Evolutionary conservation across 176 grass and related monocot genomes (phyloP).

Genomic region (Dactylis glomerata): DNA sequence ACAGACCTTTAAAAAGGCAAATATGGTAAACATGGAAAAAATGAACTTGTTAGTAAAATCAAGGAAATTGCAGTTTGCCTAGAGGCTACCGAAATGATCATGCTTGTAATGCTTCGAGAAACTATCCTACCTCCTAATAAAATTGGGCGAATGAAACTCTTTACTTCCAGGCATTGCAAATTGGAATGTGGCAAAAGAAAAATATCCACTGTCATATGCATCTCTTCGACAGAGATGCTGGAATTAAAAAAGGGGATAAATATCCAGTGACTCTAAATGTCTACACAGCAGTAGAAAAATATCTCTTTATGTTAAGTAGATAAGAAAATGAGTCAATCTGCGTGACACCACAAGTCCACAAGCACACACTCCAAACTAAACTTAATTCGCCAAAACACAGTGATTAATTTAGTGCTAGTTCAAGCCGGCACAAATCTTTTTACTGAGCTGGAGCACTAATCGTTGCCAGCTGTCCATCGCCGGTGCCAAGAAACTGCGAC

Average conservation of each 20-base stretch:
- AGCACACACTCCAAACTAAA: constrained; percentile 4
- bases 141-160: too few relatives aligned
- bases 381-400: not conserved
- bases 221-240: too few relatives aligned
- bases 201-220: too few relatives aligned
- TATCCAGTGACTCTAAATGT: not conserved
- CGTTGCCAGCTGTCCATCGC: not conserved
- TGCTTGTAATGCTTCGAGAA: too few relatives aligned
- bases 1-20: too few relatives aligned
- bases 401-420: not conserved
- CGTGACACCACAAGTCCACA: constrained; percentile 2
- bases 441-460: not conserved
- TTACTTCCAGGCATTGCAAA: not conserved
- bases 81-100: too few relatives aligned
- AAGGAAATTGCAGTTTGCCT: too few relatives aligned
- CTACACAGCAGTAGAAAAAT: not conserved
- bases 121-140: too few relatives aligned
- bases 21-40: too few relatives aligned
- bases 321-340: constrained; percentile 17
- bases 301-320: not conserved
- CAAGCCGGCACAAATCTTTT: not conserved
- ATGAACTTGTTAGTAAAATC: too few relatives aligned
- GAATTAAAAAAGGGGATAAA: too few relatives aligned
- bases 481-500: not conserved
- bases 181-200: not conserved